phyloP scores from a whole-genome alignment of 148 eudicot species.

The Arctostaphylos glauca region DNA sequence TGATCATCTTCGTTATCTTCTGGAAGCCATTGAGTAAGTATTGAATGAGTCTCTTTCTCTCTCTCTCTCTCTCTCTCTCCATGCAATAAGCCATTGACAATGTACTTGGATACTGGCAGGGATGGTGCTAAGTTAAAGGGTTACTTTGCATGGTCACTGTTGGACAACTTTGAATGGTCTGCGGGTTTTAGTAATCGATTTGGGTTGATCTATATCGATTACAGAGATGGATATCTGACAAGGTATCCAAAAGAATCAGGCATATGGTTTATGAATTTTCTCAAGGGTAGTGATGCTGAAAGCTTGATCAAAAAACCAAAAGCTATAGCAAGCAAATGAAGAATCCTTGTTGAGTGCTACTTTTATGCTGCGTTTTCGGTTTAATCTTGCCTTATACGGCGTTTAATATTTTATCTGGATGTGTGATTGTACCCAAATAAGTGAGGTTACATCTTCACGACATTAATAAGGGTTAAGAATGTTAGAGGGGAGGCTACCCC shows the following conservation, averaged over 20 bases:
- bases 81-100: not conserved
- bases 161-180: constrained; percentile 18
- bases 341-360: not conserved
- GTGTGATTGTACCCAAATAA: too few species aligned
- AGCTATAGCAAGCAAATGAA: not conserved
- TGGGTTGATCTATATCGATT: constrained; percentile 16
- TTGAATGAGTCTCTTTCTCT: not conserved
- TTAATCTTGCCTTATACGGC: too few species aligned
- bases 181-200: constrained; percentile 9
- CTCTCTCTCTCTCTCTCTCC: not conserved
- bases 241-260: constrained; percentile 14
- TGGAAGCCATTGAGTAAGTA: not conserved
- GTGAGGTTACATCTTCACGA: not conserved
- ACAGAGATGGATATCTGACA: not conserved
- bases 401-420: too few species aligned
- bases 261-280: constrained; percentile 16
- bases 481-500: not conserved
- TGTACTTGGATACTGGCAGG: not conserved
- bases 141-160: constrained; percentile 16
- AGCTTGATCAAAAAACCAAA: not conserved
- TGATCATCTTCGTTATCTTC: not conserved
- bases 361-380: too few species aligned
- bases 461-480: too few species aligned
- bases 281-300: not conserved
- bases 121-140: constrained; percentile 11